Evolutionary conservation across 2,329 filamentous ascomycete species (phyloP), one percentile per base, ranked within the genome.

Genomic region (Piedraia hortae): DNA sequence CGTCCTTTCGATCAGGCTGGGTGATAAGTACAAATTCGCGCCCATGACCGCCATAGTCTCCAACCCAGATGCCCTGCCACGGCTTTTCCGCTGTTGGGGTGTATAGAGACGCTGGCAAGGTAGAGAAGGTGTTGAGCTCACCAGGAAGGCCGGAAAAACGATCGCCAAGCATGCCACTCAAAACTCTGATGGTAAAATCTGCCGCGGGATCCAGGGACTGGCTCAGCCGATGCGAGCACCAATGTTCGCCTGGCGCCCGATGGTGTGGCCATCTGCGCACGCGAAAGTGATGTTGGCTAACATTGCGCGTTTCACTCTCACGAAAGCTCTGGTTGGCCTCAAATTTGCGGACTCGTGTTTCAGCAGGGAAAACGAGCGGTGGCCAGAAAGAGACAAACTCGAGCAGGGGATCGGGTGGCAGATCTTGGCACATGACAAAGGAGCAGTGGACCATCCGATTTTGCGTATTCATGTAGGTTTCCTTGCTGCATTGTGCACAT

Each of bases 31-130:
- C 39, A 25, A 91, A 90, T 43, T 93, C 82, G 41, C 71, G 80
- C 1, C 80, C 78, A 35, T 93, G 80, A 0, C 62, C 65, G 12
- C 65, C 70, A 37, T 90, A 91, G 41, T 91, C 80, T 1, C 80
- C 80, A 9, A 78, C 70, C 72, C 75, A 93, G 14, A 97, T 75
- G 0, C 82, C 82, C 30, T 77, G 65, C 52, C 68, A 91, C 0
- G 78, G 80, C 39, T 78, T 82, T 24, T 66, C 55, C 6, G 49
- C 42, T 0, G 78, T 89, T 0, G 82, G 77, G 0, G 65, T 85
- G 40, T 89, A 91, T n/a, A 70, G 45, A 3, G 48, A 49, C 3
- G 65, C 60, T 19, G 77, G 64, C 2, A 93, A 50, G 0, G 78
- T 88, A 0, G 71, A 75, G 34, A 63, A 68, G 0, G 59, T 67